Evolutionary conservation across 2,329 filamentous ascomycete genomes (phyloP).

Genomic region (Westerdykella ornata): DNA sequence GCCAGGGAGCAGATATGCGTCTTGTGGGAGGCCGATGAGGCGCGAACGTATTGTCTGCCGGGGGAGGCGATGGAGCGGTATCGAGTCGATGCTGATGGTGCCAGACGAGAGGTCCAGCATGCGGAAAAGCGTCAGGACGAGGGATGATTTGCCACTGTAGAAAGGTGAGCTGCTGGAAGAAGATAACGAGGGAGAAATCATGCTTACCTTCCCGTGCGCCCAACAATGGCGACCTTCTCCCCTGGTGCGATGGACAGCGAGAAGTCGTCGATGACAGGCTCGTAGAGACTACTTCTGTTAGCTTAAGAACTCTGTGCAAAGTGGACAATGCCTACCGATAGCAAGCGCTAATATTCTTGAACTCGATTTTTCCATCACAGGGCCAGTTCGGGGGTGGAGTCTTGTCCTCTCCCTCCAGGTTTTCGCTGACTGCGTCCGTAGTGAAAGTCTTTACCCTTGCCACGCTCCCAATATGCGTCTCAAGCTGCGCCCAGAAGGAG

Average conservation of each 20-base stretch:
- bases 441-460: constrained; percentile 51
- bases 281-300: constrained; percentile 13
- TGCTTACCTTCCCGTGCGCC: constrained; percentile 46
- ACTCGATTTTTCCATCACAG: constrained; percentile 38
- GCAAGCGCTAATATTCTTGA: constrained; percentile 41
- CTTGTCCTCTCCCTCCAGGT: constrained; percentile 48
- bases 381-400: constrained; percentile 41
- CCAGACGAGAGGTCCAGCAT: constrained; percentile 44
- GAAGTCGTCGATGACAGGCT: constrained; percentile 42
- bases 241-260: constrained; percentile 44
- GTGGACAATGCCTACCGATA: constrained; percentile 34
- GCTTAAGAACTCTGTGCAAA: neutral
- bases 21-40: constrained; percentile 47
- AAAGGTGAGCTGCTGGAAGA: constrained; percentile 13
- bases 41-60: constrained; percentile 43
- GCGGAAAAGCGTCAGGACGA: constrained; percentile 45
- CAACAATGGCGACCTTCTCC: constrained; percentile 48
- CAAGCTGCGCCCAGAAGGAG: constrained; percentile 51
- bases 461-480: constrained; percentile 54
- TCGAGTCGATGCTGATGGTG: constrained; percentile 42
- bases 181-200: neutral
- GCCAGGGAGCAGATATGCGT: constrained; percentile 46
- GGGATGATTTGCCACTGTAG: constrained; percentile 46
- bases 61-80: constrained; percentile 43
- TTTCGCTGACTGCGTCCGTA: constrained; percentile 40